Percentiles rank a stretch among this genome's conserved stretches.
Conservation (phyloP, 805 yeast species). For the Lipomyces starkeyi region DNA sequence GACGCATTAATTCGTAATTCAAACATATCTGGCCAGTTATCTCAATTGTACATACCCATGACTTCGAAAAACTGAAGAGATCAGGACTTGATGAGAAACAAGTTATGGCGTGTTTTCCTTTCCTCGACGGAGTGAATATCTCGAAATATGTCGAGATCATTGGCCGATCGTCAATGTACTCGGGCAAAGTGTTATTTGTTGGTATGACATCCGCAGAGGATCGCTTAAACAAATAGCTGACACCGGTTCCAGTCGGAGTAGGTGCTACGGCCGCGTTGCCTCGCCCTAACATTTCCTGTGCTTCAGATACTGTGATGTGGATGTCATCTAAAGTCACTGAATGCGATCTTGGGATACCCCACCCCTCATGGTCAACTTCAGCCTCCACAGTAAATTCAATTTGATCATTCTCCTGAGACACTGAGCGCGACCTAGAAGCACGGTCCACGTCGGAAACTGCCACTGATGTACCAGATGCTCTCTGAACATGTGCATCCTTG, state of each 20-base stretch:
- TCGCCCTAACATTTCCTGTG: background rate
- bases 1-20: background rate
- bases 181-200: slow-evolving; percentile 17
- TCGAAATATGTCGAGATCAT: slow-evolving; percentile 57
- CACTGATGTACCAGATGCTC: slow-evolving; percentile 18
- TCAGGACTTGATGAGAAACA: slow-evolving; percentile 64
- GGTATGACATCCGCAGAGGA: background rate
- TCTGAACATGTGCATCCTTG: slow-evolving; percentile 29
- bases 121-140: slow-evolving; percentile 61
- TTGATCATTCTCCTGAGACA: background rate
- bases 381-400: slow-evolving; percentile 3
- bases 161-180: slow-evolving; percentile 56
- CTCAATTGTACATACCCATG: slow-evolving; percentile 47
- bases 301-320: background rate
- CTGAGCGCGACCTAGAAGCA: slow-evolving; percentile 2
- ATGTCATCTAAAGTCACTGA: background rate
- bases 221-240: background rate
- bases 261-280: background rate
- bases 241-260: background rate
- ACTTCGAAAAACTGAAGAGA: slow-evolving; percentile 57
- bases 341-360: slow-evolving; percentile 2
- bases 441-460: slow-evolving; percentile 1
- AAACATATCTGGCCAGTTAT: background rate
- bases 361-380: background rate
- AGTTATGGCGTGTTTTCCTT: slow-evolving; percentile 54